Percentiles rank a stretch among this genome's conserved stretches.
Evolutionary conservation across 768 basidiomycete species (phyloP).

Genomic region (Leccinum fibrillosum): DNA sequence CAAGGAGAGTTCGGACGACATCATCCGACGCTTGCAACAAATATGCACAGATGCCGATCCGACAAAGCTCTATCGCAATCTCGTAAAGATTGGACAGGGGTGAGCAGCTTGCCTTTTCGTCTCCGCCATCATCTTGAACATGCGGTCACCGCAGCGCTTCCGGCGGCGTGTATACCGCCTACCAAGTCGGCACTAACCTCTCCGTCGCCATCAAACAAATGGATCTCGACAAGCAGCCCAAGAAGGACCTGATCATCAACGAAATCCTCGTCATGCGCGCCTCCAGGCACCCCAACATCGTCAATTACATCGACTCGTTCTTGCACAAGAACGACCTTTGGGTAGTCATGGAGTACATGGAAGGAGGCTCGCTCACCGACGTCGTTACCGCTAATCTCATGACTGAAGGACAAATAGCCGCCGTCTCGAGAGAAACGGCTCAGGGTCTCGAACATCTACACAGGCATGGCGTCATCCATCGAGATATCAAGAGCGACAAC

Average conservation of each 20-base stretch:
- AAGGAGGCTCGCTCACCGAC: constrained; percentile 91
- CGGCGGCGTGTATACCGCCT: constrained; percentile 97
- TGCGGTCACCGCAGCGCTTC: constrained; percentile 61
- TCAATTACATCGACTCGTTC: constrained; percentile 99
- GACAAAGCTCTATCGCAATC: constrained; percentile 84
- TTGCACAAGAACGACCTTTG: constrained; percentile 96
- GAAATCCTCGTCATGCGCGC: constrained; percentile 99
- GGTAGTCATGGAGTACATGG: constrained; percentile 99
- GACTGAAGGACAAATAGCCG: constrained; percentile 98
- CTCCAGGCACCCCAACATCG: constrained; percentile 96
- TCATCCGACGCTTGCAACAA: constrained; percentile 84
- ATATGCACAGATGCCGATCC: constrained; percentile 99
- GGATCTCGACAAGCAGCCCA: constrained; percentile 99
- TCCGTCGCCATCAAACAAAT: constrained; percentile 99
- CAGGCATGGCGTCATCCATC: constrained; percentile 94
- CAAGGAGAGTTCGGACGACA: constrained; percentile 80
- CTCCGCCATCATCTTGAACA: background rate
- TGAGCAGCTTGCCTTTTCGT: constrained; percentile 36
- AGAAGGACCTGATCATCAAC: constrained; percentile 99
- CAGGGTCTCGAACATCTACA: constrained; percentile 95
- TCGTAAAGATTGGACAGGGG: constrained; percentile 99
- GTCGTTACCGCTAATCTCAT: constrained; percentile 88
- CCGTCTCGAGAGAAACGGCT: constrained; percentile 88
- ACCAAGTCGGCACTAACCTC: constrained; percentile 92
- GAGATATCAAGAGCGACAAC: constrained; percentile 99